phyloP scores from a whole-genome alignment of 2,329 filamentous ascomycete species.

The Didymella lethalis region DNA sequence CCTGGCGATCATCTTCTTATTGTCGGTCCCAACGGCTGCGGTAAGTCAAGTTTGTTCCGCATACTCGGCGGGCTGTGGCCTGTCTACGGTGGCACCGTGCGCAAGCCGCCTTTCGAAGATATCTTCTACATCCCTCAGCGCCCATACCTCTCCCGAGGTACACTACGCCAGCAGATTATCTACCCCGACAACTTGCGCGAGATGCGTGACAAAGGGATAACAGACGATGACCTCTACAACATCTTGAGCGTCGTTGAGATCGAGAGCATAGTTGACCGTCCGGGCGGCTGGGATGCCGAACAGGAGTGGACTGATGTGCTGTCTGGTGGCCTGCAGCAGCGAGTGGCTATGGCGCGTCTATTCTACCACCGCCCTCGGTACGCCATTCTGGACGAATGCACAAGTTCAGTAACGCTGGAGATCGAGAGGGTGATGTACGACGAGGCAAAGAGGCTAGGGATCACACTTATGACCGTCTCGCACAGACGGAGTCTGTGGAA shows the following conservation, averaged over 20 bases:
- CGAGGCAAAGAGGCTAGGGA: slow-evolving; percentile 86
- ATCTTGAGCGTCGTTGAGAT: slow-evolving; percentile 84
- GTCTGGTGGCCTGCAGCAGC: slow-evolving; percentile 90
- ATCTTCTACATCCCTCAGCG: slow-evolving; percentile 99
- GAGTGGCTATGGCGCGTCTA: slow-evolving; percentile 92
- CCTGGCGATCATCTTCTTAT: slow-evolving; percentile 92
- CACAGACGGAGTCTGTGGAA: slow-evolving; percentile 94
- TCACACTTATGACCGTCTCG: slow-evolving; percentile 96
- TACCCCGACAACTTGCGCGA: slow-evolving; percentile 90
- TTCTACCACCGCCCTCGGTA: slow-evolving; percentile 95
- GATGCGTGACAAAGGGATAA: slow-evolving; percentile 84
- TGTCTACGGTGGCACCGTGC: slow-evolving; percentile 91
- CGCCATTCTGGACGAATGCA: slow-evolving; percentile 97
- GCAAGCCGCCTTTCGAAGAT: slow-evolving; percentile 88
- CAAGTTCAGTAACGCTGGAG: slow-evolving; percentile 91
- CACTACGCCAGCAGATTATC: slow-evolving; percentile 94
- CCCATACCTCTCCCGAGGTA: slow-evolving; percentile 89
- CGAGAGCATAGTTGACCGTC: slow-evolving; percentile 79
- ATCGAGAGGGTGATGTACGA: slow-evolving; percentile 98
- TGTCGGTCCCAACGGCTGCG: slow-evolving; percentile 95
- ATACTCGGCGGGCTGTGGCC: slow-evolving; percentile 97
- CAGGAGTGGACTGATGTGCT: slow-evolving; percentile 97
- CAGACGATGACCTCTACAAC: slow-evolving; percentile 78
- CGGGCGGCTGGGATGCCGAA: slow-evolving; percentile 88
- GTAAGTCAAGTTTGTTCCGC: slow-evolving; percentile 94